Evolutionary conservation across 2,329 filamentous ascomycete genomes (phyloP).

Genomic region (Ampelomyces quisqualis): DNA sequence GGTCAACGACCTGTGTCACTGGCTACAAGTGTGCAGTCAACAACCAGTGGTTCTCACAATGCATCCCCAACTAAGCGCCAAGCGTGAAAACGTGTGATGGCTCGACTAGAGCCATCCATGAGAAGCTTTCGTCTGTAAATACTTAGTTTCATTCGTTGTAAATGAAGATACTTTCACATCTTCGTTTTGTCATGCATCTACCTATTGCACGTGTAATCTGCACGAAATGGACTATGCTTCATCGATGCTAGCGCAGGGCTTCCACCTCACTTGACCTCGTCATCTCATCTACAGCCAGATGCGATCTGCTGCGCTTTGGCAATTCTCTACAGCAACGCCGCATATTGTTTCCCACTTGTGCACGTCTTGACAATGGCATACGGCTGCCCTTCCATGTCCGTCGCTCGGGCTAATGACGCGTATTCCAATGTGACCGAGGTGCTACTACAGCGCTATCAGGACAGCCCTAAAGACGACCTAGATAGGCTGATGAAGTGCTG

Average conservation of each 20-base stretch:
- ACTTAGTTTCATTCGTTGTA: slow-evolving; percentile 10
- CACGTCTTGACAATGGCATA: slow-evolving; percentile 14
- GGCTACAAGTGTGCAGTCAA: slow-evolving; percentile 13
- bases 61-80: slow-evolving; percentile 5
- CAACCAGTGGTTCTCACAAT: slow-evolving; percentile 14
- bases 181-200: not conserved
- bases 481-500: slow-evolving; percentile 37
- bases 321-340: no score
- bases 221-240: not conserved
- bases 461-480: slow-evolving; percentile 35
- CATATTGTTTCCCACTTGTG: no score
- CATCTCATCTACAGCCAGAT: not conserved
- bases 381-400: slow-evolving; percentile 14
- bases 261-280: not conserved
- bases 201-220: not conserved
- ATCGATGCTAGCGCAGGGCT: not conserved
- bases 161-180: slow-evolving; percentile 1
- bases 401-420: slow-evolving; percentile 4
- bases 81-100: not conserved
- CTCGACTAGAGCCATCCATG: not conserved
- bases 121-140: slow-evolving; percentile 19
- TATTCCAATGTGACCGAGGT: slow-evolving; percentile 27
- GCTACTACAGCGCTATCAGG: slow-evolving; percentile 25
- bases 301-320: not conserved
- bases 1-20: slow-evolving; percentile 19